Percentiles rank a stretch among this genome's conserved stretches.
These are phyloP conservation scores for Fusarium sp. DNA, from an alignment of 2,329 filamentous ascomycete genomes.

Conservation along the genomic window DNA sequence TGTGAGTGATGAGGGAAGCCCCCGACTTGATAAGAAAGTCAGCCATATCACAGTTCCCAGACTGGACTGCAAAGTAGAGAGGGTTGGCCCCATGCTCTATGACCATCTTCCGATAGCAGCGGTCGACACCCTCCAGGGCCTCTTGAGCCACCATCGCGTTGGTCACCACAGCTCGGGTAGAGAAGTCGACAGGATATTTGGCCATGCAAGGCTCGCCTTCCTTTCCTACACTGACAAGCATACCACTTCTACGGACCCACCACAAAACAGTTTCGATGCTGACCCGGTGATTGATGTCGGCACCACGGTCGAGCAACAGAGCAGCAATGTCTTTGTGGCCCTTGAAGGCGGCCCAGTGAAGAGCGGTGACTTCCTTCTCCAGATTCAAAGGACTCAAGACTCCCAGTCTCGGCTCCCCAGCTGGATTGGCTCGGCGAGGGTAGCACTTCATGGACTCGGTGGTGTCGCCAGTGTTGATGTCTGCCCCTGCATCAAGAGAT, in stretches of 20 bases:
- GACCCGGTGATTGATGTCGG: conserved; percentile 17
- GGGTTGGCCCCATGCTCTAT: conserved; percentile 19
- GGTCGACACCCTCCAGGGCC: not conserved
- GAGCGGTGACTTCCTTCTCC: conserved; percentile 6
- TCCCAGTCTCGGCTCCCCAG: not conserved
- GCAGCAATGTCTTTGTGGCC: not conserved
- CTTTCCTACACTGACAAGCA: not conserved
- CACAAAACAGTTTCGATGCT: not conserved
- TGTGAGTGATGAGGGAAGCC: not conserved
- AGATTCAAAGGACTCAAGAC: conserved; percentile 2
- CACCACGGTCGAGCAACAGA: not conserved
- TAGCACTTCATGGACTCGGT: not conserved
- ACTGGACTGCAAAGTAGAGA: conserved; percentile 23
- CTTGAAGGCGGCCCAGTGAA: conserved; percentile 15
- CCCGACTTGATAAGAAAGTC: not conserved
- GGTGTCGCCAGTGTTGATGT: not conserved
- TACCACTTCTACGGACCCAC: not conserved
- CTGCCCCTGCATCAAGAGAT: conserved; percentile 2
- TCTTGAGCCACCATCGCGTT: not conserved
- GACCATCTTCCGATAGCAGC: fast-evolving
- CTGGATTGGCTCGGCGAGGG: too few relatives aligned
- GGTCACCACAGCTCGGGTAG: not conserved
- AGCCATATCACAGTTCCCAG: not conserved
- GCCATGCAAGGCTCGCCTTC: not conserved
- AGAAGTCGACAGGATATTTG: not conserved